Conservation (phyloP, 495 filamentous ascomycete genomes). For the Apodospora peruviana region DNA sequence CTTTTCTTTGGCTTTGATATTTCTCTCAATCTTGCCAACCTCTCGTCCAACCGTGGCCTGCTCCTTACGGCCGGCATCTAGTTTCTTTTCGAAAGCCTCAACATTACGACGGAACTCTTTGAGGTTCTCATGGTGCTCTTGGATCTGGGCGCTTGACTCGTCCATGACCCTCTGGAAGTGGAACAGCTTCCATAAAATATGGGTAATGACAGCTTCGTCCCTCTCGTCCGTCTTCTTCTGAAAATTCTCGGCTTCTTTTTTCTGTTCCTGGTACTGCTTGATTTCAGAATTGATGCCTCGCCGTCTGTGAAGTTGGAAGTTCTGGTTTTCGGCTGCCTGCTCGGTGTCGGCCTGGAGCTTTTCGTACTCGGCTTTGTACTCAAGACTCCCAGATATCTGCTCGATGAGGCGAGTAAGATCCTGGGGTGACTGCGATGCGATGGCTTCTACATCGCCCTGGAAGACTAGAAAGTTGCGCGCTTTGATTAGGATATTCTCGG, state of each 20-base stretch:
- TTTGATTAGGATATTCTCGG: slow-evolving; percentile 95
- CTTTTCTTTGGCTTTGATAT: slow-evolving; percentile 79
- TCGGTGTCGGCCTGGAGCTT: slow-evolving; percentile 77
- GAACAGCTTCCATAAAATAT: slow-evolving; percentile 94
- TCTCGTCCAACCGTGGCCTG: slow-evolving; percentile 75
- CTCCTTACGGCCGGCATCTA: slow-evolving; percentile 83
- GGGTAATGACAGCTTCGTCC: slow-evolving; percentile 87
- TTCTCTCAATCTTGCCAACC: slow-evolving; percentile 73
- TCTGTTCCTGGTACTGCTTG: slow-evolving; percentile 95
- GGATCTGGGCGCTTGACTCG: slow-evolving; percentile 82
- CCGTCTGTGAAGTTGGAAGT: slow-evolving; percentile 77
- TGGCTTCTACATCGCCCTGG: slow-evolving; percentile 97
- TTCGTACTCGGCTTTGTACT: slow-evolving; percentile 95
- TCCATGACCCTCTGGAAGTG: slow-evolving; percentile 93
- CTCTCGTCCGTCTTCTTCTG: slow-evolving; percentile 81
- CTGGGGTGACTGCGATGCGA: slow-evolving; percentile 86
- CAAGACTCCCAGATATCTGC: slow-evolving; percentile 93
- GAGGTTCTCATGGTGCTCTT: slow-evolving; percentile 90
- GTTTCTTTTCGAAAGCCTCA: slow-evolving; percentile 72
- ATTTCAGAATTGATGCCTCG: slow-evolving; percentile 96
- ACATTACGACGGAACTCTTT: slow-evolving; percentile 88
- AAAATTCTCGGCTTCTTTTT: slow-evolving; percentile 90
- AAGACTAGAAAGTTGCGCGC: slow-evolving; percentile 97
- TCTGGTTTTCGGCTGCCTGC: slow-evolving; percentile 81
- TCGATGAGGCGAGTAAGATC: slow-evolving; percentile 95